A percentile compares a stretch with the other conserved stretches of the same genome.
Conservation (phyloP, 805 yeast genomes). For the Isabelozyma rhagii region DNA sequence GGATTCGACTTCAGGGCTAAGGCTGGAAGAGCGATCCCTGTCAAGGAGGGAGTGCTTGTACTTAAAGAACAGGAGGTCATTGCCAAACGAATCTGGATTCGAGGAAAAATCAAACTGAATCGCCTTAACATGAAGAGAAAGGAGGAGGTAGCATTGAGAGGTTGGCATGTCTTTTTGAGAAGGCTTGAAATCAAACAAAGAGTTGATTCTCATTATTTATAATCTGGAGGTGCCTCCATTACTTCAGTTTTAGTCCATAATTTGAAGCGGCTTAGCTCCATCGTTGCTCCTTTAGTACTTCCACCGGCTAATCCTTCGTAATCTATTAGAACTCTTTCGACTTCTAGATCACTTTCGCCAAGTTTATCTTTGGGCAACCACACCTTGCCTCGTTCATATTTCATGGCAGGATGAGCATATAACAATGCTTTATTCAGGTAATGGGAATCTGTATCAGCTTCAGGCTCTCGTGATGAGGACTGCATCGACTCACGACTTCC, state of each 20-base stretch:
- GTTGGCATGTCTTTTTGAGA: conserved; percentile 11
- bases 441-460: conserved; percentile 1
- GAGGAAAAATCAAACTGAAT: conserved; percentile 11
- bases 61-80: conserved; percentile 8
- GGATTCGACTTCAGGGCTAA: conserved; percentile 24
- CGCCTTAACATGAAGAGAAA: conserved; percentile 1
- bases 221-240: conserved; percentile 32
- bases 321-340: conserved; percentile 12
- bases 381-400: conserved; percentile 30
- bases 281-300: conserved; percentile 20
- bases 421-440: conserved; percentile 22
- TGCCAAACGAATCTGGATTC: conserved; percentile 24
- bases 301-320: conserved; percentile 17
- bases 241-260: conserved; percentile 13
- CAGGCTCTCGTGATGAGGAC: background rate
- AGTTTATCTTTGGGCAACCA: conserved; percentile 40
- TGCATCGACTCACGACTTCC: background rate
- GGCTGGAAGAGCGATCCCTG: conserved; percentile 23
- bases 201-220: conserved; percentile 16
- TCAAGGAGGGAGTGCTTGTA: conserved; percentile 25
- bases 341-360: conserved; percentile 24
- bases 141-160: conserved; percentile 3
- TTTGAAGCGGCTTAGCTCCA: conserved; percentile 10
- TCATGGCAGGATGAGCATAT: conserved; percentile 37
- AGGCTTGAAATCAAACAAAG: conserved; percentile 14